A percentile compares a stretch with the other conserved stretches of the same genome.
phyloP scores from a whole-genome alignment of 2,329 filamentous ascomycete genomes.

The Stenocarpella maydis region DNA sequence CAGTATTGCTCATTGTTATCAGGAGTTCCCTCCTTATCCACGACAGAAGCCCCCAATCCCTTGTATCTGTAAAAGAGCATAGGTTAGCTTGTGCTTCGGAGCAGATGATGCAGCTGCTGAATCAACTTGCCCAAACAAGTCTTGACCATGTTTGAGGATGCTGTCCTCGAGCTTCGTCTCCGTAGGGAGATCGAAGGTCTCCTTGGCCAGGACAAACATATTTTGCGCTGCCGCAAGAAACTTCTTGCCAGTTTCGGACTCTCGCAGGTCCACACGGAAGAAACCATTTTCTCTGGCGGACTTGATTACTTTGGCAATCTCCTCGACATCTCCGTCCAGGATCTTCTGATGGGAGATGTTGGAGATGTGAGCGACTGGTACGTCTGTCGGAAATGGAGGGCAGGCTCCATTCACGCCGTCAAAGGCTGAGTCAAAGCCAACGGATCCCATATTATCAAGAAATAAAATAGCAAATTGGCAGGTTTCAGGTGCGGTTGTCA shows the following conservation, averaged over 20 bases:
- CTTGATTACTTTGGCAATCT: not conserved
- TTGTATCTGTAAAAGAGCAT: not conserved
- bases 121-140: not conserved
- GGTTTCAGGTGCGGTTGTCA: not conserved
- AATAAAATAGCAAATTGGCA: not conserved
- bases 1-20: constrained; percentile 11
- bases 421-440: not conserved
- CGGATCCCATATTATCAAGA: not conserved
- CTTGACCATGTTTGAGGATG: not conserved
- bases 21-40: not conserved
- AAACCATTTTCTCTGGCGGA: not conserved
- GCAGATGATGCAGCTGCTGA: not conserved
- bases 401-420: not conserved
- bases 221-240: not conserved
- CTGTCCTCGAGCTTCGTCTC: constrained; percentile 1
- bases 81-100: not conserved
- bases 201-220: not conserved
- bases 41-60: not conserved
- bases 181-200: not conserved
- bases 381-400: not conserved
- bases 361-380: not conserved
- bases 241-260: not conserved
- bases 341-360: constrained; percentile 4
- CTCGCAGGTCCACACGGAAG: not conserved
- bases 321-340: not conserved